These are phyloP conservation scores for Torulaspora delbrueckii DNA, from an alignment of 805 yeast genomes.

Conservation along the genomic window DNA sequence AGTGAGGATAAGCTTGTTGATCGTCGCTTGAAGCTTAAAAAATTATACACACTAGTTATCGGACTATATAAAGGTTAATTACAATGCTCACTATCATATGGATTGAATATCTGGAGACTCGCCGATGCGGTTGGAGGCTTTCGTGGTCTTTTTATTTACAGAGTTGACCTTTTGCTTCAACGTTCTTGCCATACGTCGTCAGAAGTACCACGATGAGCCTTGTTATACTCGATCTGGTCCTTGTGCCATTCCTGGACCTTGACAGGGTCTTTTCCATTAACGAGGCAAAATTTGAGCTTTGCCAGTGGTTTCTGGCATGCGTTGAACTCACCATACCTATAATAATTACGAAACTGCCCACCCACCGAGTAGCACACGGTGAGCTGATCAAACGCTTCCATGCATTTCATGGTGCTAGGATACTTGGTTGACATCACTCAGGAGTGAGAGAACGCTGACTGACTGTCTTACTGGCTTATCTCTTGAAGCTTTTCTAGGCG, in stretches of 20 bases:
- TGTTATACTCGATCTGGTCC: slow-evolving; percentile 49
- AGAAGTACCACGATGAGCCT: slow-evolving; percentile 63
- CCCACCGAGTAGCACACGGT: slow-evolving; percentile 85
- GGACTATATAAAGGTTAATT: neutral
- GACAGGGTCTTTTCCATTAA: slow-evolving; percentile 47
- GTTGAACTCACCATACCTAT: slow-evolving; percentile 74
- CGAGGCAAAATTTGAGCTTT: slow-evolving; percentile 76
- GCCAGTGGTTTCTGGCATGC: slow-evolving; percentile 64
- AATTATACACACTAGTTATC: neutral
- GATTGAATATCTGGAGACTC: no score
- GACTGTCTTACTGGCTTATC: neutral
- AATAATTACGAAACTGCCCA: slow-evolving; percentile 80
- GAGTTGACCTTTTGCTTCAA: neutral
- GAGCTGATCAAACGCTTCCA: slow-evolving; percentile 82
- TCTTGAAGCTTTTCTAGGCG: neutral
- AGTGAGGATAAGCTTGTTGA: neutral
- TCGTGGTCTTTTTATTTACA: neutral
- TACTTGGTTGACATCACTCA: slow-evolving; percentile 22
- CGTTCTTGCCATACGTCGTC: slow-evolving; percentile 77
- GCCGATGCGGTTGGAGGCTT: no score
- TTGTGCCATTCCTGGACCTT: slow-evolving; percentile 73
- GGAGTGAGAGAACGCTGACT: neutral
- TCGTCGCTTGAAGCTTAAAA: neutral
- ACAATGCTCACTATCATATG: neutral
- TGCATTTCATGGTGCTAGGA: slow-evolving; percentile 57